A percentile compares a stretch with the other conserved stretches of the same genome.
Evolutionary conservation across 169 alveolate genomes (phyloP).

Genomic region (Cryptosporidium xiaoi): DNA sequence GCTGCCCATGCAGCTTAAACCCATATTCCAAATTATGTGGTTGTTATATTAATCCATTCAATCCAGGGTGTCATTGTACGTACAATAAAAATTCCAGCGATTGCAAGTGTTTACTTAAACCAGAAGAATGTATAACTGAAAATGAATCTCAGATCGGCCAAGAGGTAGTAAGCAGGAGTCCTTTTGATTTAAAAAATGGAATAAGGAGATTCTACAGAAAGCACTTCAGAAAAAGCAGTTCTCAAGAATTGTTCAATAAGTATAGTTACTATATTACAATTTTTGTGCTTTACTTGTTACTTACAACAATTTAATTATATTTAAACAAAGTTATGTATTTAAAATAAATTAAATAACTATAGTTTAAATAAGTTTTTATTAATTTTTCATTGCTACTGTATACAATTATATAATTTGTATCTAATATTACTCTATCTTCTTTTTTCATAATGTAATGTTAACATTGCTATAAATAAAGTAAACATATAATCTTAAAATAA

Average conservation of each 20-base stretch:
- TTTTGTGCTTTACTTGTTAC: not conserved
- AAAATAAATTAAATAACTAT: no score
- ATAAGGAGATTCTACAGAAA: constrained; percentile 51
- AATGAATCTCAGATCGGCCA: not conserved
- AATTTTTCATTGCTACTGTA: no score
- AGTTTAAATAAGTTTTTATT: no score
- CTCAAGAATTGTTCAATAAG: not conserved
- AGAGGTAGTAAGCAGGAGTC: constrained; percentile 34
- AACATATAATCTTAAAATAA: no score
- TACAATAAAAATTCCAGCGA: constrained; percentile 40
- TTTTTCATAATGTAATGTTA: no score
- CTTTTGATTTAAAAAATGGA: constrained; percentile 33
- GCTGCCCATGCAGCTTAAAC: constrained; percentile 63
- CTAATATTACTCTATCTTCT: no score
- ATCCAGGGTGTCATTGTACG: constrained; percentile 65
- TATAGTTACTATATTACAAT: not conserved
- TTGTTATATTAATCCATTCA: constrained; percentile 58
- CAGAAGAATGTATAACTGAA: constrained; percentile 27
- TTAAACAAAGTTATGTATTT: no score
- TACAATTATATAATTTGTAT: no score
- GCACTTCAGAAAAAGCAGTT: constrained; percentile 36
- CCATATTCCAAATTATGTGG: constrained; percentile 71
- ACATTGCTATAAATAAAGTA: no score
- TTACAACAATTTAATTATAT: no score
- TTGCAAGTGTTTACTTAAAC: constrained; percentile 37